A percentile compares a stretch with the other conserved stretches of the same genome.
Conservation (phyloP, 129 eudicot genomes). For the Artemisia annua region DNA sequence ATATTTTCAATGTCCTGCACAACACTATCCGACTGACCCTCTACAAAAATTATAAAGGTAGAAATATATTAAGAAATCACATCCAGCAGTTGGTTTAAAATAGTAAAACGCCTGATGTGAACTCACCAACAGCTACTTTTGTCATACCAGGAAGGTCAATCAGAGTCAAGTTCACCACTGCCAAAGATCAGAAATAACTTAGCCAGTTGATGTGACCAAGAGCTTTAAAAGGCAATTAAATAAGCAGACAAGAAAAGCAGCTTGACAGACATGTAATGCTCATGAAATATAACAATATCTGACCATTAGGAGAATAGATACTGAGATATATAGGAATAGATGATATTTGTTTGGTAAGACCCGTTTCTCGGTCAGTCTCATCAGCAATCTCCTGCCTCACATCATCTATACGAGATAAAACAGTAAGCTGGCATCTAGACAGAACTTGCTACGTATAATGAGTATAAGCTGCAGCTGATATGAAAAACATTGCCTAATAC, state of each 20-base stretch:
- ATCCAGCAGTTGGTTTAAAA: not conserved
- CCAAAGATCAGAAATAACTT: slow-evolving; percentile 32
- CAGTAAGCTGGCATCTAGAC: not conserved
- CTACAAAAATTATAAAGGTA: slow-evolving; percentile 35
- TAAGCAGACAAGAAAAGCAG: not conserved
- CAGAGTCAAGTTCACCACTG: slow-evolving; percentile 96
- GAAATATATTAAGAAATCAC: slow-evolving; percentile 8
- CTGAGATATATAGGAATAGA: slow-evolving; percentile 95
- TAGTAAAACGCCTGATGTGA: slow-evolving; percentile 12
- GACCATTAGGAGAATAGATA: slow-evolving; percentile 95
- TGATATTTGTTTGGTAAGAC: slow-evolving; percentile 73
- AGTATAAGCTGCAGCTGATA: not conserved
- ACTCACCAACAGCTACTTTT: slow-evolving; percentile 97
- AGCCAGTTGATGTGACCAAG: slow-evolving; percentile 17
- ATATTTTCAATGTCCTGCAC: slow-evolving; percentile 88
- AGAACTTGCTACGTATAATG: slow-evolving; percentile 13
- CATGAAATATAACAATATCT: slow-evolving; percentile 28
- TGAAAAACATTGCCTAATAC: too few relatives aligned
- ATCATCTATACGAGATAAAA: slow-evolving; percentile 56
- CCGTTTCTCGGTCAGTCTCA: slow-evolving; percentile 98
- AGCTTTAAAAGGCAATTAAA: not conserved
- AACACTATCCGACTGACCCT: slow-evolving; percentile 82
- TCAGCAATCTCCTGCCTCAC: slow-evolving; percentile 95
- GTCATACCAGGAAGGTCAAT: slow-evolving; percentile 98
- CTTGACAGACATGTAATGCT: not conserved